Evolutionary conservation across 495 filamentous ascomycete genomes (phyloP).

Genomic region (Penicillium alfredii): DNA sequence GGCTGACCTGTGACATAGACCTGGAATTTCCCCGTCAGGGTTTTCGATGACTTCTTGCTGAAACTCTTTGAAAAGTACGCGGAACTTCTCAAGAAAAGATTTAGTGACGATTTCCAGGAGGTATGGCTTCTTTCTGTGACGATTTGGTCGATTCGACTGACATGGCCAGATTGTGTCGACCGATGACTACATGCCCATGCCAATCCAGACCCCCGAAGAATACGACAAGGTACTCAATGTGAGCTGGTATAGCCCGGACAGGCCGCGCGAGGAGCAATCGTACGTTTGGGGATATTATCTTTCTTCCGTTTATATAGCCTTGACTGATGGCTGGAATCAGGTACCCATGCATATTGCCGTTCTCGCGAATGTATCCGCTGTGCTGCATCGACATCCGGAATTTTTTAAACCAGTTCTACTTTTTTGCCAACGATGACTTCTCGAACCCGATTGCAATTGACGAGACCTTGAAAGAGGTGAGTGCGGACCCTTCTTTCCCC

Average conservation of each 20-base stretch:
- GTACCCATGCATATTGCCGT: constrained; percentile 87
- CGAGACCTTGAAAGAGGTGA: constrained; percentile 72
- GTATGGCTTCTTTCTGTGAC: constrained; percentile 31
- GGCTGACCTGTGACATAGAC: constrained; percentile 45
- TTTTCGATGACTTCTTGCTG: constrained; percentile 75
- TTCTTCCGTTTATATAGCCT: no score
- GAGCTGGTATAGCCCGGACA: constrained; percentile 86
- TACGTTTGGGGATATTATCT: constrained; percentile 45
- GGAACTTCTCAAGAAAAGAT: constrained; percentile 81
- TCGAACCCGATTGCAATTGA: constrained; percentile 81
- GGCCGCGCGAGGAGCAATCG: constrained; percentile 65
- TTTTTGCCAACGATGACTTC: constrained; percentile 92
- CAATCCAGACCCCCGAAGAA: constrained; percentile 79
- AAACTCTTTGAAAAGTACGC: constrained; percentile 89
- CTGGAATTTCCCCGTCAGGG: constrained; percentile 80
- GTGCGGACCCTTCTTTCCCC: constrained; percentile 12
- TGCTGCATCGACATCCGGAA: constrained; percentile 97
- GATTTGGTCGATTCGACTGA: constrained; percentile 7
- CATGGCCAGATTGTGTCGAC: constrained; percentile 73
- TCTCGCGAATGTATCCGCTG: constrained; percentile 97
- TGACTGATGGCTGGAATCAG: constrained; percentile 38
- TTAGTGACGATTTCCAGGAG: constrained; percentile 90
- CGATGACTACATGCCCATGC: constrained; percentile 99
- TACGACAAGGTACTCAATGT: constrained; percentile 93
- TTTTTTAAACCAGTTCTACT: constrained; percentile 93